These are phyloP conservation scores for Bolboschoenus planiculmis DNA, from an alignment of 176 grass and related monocot genomes.

Conservation along the genomic window DNA sequence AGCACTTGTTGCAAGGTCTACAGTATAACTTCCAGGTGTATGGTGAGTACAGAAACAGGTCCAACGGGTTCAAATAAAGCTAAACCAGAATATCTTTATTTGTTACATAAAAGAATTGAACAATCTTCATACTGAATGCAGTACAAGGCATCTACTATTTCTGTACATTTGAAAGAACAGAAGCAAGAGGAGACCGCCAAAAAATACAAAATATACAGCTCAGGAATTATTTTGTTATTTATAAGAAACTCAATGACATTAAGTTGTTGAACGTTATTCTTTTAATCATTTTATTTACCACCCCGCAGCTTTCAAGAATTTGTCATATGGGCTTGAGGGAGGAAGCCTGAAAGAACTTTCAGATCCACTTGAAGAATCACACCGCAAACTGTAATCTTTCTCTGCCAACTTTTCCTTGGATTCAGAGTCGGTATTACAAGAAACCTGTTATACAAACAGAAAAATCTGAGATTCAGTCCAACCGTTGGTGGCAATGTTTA, in stretches of 20 bases:
- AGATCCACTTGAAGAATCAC: slow-evolving; percentile 57
- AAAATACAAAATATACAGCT: slow-evolving; percentile 9
- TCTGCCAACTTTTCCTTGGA: slow-evolving; percentile 21
- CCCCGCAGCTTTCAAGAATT: slow-evolving; percentile 94
- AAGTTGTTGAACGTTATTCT: background rate
- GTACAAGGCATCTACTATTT: slow-evolving; percentile 15
- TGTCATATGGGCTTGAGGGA: slow-evolving; percentile 84
- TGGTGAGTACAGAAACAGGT: background rate
- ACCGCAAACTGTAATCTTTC: slow-evolving; percentile 37
- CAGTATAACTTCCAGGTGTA: background rate
- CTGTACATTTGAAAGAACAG: slow-evolving; percentile 16
- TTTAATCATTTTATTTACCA: slow-evolving; percentile 33
- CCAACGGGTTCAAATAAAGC: background rate
- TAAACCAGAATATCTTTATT: background rate
- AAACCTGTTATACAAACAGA: slow-evolving; percentile 41
- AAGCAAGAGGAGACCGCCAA: background rate
- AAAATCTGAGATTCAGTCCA: background rate
- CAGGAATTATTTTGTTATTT: background rate
- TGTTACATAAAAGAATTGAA: slow-evolving; percentile 2
- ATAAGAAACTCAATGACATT: background rate
- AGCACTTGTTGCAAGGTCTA: background rate
- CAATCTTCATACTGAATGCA: background rate
- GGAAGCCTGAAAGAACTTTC: slow-evolving; percentile 80
- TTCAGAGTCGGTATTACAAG: slow-evolving; percentile 25
- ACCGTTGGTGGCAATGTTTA: background rate